Evolutionary conservation across 768 basidiomycete genomes (phyloP).

Genomic region (Trametopsis cervina): DNA sequence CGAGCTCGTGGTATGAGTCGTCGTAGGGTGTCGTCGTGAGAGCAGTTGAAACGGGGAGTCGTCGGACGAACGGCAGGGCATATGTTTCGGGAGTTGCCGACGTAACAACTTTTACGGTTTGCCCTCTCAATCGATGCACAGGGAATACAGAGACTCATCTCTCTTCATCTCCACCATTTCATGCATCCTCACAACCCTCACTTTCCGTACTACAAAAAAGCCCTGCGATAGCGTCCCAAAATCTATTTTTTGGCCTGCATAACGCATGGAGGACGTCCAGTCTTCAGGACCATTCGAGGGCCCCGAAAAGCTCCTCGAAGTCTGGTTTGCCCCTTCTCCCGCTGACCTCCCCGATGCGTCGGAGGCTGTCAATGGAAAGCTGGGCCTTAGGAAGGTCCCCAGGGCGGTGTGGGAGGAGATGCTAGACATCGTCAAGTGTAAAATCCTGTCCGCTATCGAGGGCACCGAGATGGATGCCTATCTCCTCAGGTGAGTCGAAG

Average conservation of each 20-base stretch:
- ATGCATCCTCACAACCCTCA: slow-evolving; percentile 20
- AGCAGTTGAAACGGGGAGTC: neutral
- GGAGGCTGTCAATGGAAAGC: slow-evolving; percentile 33
- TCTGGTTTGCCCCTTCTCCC: slow-evolving; percentile 90
- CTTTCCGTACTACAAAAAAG: slow-evolving; percentile 13
- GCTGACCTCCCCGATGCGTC: slow-evolving; percentile 46
- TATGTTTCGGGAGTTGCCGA: slow-evolving; percentile 4
- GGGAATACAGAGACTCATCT: slow-evolving; percentile 2
- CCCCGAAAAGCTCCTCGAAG: slow-evolving; percentile 91
- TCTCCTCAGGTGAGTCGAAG: slow-evolving; percentile 77
- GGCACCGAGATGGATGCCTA: slow-evolving; percentile 94
- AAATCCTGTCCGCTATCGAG: slow-evolving; percentile 84
- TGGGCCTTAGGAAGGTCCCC: slow-evolving; percentile 73
- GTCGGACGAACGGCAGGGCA: too few species aligned
- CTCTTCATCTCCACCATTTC: slow-evolving; percentile 14
- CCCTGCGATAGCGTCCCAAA: slow-evolving; percentile 20
- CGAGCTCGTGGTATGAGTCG: too few species aligned
- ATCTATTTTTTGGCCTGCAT: neutral
- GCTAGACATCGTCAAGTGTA: slow-evolving; percentile 95
- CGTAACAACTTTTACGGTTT: slow-evolving; percentile 6
- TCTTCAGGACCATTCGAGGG: slow-evolving; percentile 59
- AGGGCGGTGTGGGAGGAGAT: slow-evolving; percentile 89
- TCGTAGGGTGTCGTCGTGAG: neutral
- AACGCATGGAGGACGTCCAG: slow-evolving; percentile 6
- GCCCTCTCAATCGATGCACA: slow-evolving; percentile 14